These are phyloP conservation scores for Aureobasidium sp. DNA, from an alignment of 2,329 filamentous ascomycete species.

Conservation along the genomic window DNA sequence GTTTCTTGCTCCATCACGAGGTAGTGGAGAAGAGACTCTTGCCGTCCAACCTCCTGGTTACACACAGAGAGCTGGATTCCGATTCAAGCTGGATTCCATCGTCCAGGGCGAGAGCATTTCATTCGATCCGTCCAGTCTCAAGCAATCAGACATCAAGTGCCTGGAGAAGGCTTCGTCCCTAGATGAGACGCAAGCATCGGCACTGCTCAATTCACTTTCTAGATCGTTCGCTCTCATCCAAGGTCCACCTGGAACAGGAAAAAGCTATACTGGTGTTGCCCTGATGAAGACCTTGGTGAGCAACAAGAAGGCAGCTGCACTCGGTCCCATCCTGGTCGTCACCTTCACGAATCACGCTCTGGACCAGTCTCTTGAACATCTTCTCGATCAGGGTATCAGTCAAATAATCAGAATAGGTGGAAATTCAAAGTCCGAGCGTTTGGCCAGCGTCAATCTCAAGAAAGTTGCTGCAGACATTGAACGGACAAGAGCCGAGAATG, in stretches of 20 bases:
- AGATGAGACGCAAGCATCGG: slow-evolving; percentile 55
- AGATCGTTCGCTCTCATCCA: slow-evolving; percentile 68
- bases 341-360: slow-evolving; percentile 60
- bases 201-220: slow-evolving; percentile 60
- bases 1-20: slow-evolving; percentile 31
- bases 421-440: slow-evolving; percentile 59
- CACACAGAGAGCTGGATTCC: slow-evolving; percentile 53
- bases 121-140: slow-evolving; percentile 26
- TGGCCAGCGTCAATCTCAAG: slow-evolving; percentile 59
- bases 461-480: slow-evolving; percentile 34
- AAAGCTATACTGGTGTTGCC: slow-evolving; percentile 66
- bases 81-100: slow-evolving; percentile 47
- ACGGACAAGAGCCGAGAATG: slow-evolving; percentile 47
- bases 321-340: slow-evolving; percentile 55
- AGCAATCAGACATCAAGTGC: slow-evolving; percentile 34
- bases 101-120: slow-evolving; percentile 26
- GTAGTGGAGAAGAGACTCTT: slow-evolving; percentile 24
- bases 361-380: slow-evolving; percentile 66
- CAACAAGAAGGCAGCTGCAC: slow-evolving; percentile 35
- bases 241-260: slow-evolving; percentile 77
- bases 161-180: slow-evolving; percentile 49
- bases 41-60: slow-evolving; percentile 58
- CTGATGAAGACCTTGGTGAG: slow-evolving; percentile 64
- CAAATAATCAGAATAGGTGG: slow-evolving; percentile 70
- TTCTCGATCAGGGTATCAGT: slow-evolving; percentile 52